Evolutionary conservation across 495 filamentous ascomycete species (phyloP).

Genomic region (Annulohypoxylon maeteangense): DNA sequence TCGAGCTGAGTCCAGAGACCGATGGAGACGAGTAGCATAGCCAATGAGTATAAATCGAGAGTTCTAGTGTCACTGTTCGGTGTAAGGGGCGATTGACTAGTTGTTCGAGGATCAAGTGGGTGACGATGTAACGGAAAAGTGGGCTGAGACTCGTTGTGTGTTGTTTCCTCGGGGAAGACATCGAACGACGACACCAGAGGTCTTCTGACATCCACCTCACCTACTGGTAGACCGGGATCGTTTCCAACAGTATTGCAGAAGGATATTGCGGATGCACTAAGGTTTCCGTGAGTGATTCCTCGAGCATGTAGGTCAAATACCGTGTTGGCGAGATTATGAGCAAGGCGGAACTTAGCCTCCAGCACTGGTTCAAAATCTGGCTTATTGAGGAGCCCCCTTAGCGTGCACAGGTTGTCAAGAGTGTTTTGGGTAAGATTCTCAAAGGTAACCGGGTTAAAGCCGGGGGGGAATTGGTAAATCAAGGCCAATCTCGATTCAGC

Average conservation of each 20-base stretch:
- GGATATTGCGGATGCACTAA: slow-evolving; percentile 81
- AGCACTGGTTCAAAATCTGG: slow-evolving; percentile 67
- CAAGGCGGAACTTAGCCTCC: slow-evolving; percentile 87
- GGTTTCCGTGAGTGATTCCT: slow-evolving; percentile 80
- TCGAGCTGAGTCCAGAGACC: slow-evolving; percentile 87
- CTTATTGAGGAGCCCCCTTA: slow-evolving; percentile 59
- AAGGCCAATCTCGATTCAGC: slow-evolving; percentile 80
- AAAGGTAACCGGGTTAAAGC: slow-evolving; percentile 68
- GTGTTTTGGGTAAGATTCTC: slow-evolving; percentile 60
- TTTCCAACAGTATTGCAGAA: slow-evolving; percentile 70
- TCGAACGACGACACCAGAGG: slow-evolving; percentile 85
- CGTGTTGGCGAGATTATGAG: slow-evolving; percentile 79
- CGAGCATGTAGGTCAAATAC: slow-evolving; percentile 80
- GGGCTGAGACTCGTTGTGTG: slow-evolving; percentile 52
- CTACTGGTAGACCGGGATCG: slow-evolving; percentile 52
- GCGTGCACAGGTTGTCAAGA: slow-evolving; percentile 60
- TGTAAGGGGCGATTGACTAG: slow-evolving; percentile 61
- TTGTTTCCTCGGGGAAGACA: slow-evolving; percentile 75
- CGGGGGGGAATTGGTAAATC: slow-evolving; percentile 82
- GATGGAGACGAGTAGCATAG: slow-evolving; percentile 84
- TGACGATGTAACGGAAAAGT: slow-evolving; percentile 74
- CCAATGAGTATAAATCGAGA: slow-evolving; percentile 86
- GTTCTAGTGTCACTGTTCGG: slow-evolving; percentile 63
- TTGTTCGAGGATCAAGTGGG: slow-evolving; percentile 73
- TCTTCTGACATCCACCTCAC: slow-evolving; percentile 72